phyloP scores from a whole-genome alignment of 768 basidiomycete genomes.

The Trametes sanguinea region DNA sequence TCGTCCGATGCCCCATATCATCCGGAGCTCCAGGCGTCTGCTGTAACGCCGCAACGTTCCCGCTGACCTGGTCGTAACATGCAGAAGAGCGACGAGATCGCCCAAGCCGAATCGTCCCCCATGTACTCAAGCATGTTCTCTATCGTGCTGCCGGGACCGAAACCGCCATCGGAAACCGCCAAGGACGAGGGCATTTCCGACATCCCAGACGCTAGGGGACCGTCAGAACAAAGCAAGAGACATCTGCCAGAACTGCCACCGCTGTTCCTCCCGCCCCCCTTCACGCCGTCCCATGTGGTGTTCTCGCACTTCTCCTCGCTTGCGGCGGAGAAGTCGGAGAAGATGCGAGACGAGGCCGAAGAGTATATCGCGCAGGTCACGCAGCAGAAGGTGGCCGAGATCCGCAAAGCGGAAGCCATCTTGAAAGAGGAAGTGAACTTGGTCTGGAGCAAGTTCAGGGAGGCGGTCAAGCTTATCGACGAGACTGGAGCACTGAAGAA shows the following conservation, averaged over 20 bases:
- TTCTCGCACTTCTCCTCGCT: conserved; percentile 64
- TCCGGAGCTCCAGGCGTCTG: conserved; percentile 8
- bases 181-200: conserved; percentile 6
- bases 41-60: neutral
- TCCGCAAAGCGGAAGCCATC: conserved; percentile 55
- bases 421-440: conserved; percentile 59
- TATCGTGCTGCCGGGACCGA: conserved; percentile 30
- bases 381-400: conserved; percentile 53
- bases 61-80: conserved; percentile 2
- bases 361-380: conserved; percentile 55
- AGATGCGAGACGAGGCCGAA: conserved; percentile 58
- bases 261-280: conserved; percentile 75
- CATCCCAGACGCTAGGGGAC: conserved; percentile 23
- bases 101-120: conserved; percentile 29
- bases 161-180: conserved; percentile 6
- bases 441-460: conserved; percentile 63
- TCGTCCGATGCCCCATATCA: conserved; percentile 12
- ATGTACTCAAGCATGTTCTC: conserved; percentile 39
- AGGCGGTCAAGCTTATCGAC: conserved; percentile 21
- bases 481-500: conserved; percentile 1
- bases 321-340: conserved; percentile 56
- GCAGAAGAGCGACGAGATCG: conserved; percentile 32
- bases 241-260: conserved; percentile 55
- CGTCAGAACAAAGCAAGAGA: conserved; percentile 30
- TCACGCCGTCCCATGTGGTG: conserved; percentile 71